These are phyloP conservation scores for Diplodia corticola DNA, from an alignment of 2,329 filamentous ascomycete genomes.

Conservation along the genomic window DNA sequence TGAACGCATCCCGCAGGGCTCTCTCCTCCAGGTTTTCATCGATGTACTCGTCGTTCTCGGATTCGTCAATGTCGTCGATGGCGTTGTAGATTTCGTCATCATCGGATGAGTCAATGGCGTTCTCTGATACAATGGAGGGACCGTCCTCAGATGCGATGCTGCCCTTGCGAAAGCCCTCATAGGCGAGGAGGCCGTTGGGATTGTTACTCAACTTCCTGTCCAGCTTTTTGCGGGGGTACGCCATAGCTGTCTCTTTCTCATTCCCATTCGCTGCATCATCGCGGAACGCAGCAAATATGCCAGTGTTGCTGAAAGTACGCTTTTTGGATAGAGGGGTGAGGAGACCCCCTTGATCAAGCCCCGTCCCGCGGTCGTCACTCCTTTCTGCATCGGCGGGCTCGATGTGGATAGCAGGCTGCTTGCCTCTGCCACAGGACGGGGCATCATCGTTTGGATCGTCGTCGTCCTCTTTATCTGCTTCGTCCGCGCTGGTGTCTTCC, in stretches of 20 bases:
- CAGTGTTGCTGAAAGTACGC: conserved; percentile 42
- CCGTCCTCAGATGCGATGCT: conserved; percentile 24
- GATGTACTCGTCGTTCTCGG: conserved; percentile 73
- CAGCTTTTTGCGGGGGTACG: conserved; percentile 42
- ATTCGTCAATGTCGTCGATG: conserved; percentile 72
- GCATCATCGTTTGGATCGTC: conserved; percentile 36
- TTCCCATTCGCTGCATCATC: conserved; percentile 29
- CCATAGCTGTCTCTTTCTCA: background rate
- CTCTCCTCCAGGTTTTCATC: conserved; percentile 77
- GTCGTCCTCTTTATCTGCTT: conserved; percentile 37
- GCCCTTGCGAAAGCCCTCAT: conserved; percentile 29
- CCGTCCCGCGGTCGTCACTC: conserved; percentile 33
- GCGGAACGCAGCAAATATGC: conserved; percentile 38
- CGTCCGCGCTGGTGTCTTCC: conserved; percentile 26
- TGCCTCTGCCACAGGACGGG: conserved; percentile 39
- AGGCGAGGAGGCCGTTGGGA: conserved; percentile 37
- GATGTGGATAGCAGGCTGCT: conserved; percentile 39
- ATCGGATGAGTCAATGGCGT: conserved; percentile 37
- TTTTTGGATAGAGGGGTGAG: conserved; percentile 38
- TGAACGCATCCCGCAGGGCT: conserved; percentile 57
- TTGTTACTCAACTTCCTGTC: conserved; percentile 39
- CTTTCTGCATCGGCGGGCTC: conserved; percentile 33
- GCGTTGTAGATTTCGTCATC: conserved; percentile 62
- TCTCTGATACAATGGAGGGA: conserved; percentile 30
- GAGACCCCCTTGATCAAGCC: conserved; percentile 18